Evolutionary conservation across 2,329 filamentous ascomycete genomes (phyloP), one percentile per base, ranked within the genome.

Genomic region (Rutstroemia sp.): DNA sequence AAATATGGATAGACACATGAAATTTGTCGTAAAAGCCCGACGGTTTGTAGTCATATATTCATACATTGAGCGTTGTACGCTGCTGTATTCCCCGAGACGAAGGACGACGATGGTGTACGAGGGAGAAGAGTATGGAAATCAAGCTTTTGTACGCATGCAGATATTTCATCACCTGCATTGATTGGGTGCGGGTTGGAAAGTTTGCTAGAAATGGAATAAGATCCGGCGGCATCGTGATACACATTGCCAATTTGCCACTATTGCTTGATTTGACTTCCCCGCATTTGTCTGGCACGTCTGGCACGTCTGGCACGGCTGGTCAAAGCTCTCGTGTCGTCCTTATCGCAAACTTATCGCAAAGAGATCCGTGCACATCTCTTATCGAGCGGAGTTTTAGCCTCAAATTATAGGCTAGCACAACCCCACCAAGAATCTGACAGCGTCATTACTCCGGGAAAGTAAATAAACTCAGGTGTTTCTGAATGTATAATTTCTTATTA

Each of bases 211-310:
- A 2, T 40, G 38, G 38, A 40, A 40, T 40, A 16, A 40, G n/a
- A 17, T 40, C n/a, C 38, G 5, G 38, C 12, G 12, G 39, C 39
- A 42, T 42, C 16, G 39, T 42, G 39, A 42, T 16, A 42, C 39
- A 42, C 12, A 2, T 45, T 38, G 25, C 25, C 25, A 27, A 4
- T 27, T 45, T 38, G 25, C 25, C 25, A 27, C 25, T 27, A 27
- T 27, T 27, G 40, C 40, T 53, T 47, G 27, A 47, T 38, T 47
- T 6, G 2, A 19, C 19, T 38, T 48, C 51, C 51, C 51, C 51
- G 42, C 51, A 54, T 54, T 34, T 49, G 39, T 6, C 44, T 54
- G 48, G 47, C n/a, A 17, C 39, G 39, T 6, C 44, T 54, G 48
- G 47, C n/a, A 17, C 39, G 39, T 6, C 44, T 54, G 48, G 47